phyloP scores from a whole-genome alignment of 768 basidiomycete genomes.

The Gautieria morchelliformis region DNA sequence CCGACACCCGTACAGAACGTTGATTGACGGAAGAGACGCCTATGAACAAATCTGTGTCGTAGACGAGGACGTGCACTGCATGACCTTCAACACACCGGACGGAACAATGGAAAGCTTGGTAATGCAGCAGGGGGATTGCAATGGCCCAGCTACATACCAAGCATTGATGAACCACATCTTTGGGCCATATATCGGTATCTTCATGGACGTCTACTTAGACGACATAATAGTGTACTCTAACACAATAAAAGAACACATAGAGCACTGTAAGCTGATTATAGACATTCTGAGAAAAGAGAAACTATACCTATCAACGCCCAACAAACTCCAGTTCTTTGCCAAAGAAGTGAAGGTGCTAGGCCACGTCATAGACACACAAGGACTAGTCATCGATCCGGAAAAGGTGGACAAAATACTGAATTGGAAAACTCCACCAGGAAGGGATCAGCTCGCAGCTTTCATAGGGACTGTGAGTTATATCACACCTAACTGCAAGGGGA shows the following conservation, averaged over 20 bases:
- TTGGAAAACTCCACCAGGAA: conserved; percentile 22
- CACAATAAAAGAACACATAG: conserved; percentile 19
- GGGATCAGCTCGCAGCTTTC: conserved; percentile 26
- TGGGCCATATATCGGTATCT: conserved; percentile 19
- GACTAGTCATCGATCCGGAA: conserved; percentile 30
- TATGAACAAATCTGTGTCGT: conserved; percentile 24
- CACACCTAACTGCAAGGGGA: conserved; percentile 22
- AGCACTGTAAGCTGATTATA: conserved; percentile 24
- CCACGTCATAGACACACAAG: conserved; percentile 24
- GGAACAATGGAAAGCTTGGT: conserved; percentile 36
- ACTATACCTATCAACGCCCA: conserved; percentile 24
- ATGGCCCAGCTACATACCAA: conserved; percentile 32
- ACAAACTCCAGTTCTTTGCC: conserved; percentile 26
- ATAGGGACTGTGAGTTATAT: conserved; percentile 24
- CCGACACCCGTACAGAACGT: conserved; percentile 11
- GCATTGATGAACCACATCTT: conserved; percentile 34
- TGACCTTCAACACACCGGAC: conserved; percentile 28
- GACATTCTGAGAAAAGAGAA: conserved; percentile 24
- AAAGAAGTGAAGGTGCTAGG: conserved; percentile 19
- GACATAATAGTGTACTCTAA: conserved; percentile 27
- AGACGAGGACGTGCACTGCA: conserved; percentile 18
- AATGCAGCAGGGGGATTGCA: conserved; percentile 25
- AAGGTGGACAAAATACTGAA: conserved; percentile 30
- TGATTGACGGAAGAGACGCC: conserved; percentile 22
- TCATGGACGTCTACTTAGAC: conserved; percentile 28